A percentile compares a stretch with the other conserved stretches of the same genome.
Conservation (phyloP, 108 stramenopile species). For the Aurantiochytrium sp. region DNA sequence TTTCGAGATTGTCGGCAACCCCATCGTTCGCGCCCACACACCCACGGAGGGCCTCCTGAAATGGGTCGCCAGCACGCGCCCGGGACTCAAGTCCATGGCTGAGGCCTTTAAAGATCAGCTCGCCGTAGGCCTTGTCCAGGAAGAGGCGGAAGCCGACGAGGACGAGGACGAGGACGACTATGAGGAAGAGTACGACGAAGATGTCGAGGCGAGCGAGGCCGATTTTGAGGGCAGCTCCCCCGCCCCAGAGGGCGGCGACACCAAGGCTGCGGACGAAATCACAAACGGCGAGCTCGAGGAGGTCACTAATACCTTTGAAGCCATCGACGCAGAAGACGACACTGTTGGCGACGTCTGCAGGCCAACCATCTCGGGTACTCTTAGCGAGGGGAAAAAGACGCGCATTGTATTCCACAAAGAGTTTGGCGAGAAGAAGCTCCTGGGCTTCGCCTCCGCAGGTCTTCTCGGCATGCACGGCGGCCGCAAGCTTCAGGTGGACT, state of each 20-base stretch:
- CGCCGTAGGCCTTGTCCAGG: not conserved
- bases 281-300: not conserved
- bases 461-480: not conserved
- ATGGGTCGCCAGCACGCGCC: not conserved
- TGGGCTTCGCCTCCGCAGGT: not conserved
- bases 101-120: not conserved
- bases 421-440: slow-evolving; percentile 10
- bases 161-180: not conserved
- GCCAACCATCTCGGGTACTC: not conserved
- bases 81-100: not conserved
- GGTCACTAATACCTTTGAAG: not conserved
- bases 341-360: not conserved
- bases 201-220: not conserved
- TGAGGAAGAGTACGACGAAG: not conserved
- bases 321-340: not conserved
- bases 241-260: not conserved
- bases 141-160: not conserved
- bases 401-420: not conserved
- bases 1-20: not conserved
- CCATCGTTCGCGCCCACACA: not conserved
- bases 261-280: not conserved
- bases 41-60: not conserved
- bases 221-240: not conserved
- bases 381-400: not conserved
- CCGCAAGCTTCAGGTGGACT: not conserved